Base-by-base conservation (phyloP, 331 rosid genomes). In the Pyracantha coccinea region DNA sequence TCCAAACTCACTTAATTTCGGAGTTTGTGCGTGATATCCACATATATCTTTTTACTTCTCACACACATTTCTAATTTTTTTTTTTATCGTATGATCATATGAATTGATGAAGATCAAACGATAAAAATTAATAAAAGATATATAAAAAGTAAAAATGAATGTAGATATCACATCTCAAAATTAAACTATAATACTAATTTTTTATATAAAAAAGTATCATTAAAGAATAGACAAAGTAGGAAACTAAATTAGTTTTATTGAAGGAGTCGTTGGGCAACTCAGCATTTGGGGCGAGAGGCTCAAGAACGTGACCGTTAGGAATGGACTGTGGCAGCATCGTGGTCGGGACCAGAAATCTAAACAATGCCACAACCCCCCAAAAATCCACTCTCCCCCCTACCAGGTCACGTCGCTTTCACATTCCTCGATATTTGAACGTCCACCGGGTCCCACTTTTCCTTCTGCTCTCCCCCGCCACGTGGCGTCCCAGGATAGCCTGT, bases 311-410 rank as follows among this genome's bases (percentile, higher is more conserved):
- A 85, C 85, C 85, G 86, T 78, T 81, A 65, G 15, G 12, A 35
- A 63, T 59, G 38, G 12, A 61, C 66, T 61, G 35, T 15, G 13
- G 71, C 74, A 67, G 80, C 75, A 82, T 78, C 80, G 77, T 47
- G 78, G 83, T 85, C 81, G 84, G 84, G 68, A 78, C 85, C 86
- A 66, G 78, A 80, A 87, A 44, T 79, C 76, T 60, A 81, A 79
- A 82, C 45, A 73, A 32, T 73, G 21, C 67, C 67, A 27, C 13
- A 13, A 27, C 61, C 52, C 67, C 33, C 16, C 7, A 2, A 28
- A 27, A 13, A 8, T 2, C 23, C 27, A 66, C 61, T 15, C 68
- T 15, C 74, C 19, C 27, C 12, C 25, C 64, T 7, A 50, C 57
- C 21, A 9, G 21, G 85, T 83, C 72, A 20, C 45, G 79, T 83